Evolutionary conservation across 2,329 filamentous ascomycete genomes (phyloP), one percentile per base, ranked within the genome.

Genomic region (Knufia petricola): DNA sequence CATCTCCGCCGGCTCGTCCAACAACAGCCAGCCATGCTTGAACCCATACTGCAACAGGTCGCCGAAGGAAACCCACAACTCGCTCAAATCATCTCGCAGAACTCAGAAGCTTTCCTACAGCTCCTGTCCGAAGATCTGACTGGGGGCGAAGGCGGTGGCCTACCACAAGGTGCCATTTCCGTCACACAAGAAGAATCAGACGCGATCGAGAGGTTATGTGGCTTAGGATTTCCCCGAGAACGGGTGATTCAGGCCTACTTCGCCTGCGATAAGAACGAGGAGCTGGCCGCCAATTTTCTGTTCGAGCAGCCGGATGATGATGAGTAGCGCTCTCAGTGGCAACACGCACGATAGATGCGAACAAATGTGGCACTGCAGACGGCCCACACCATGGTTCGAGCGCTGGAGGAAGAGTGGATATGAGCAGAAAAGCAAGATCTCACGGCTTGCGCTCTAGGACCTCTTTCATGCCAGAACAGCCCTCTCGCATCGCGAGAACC

Each of bases 251-350:
- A 98, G 70, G 92, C 92, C 21, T 98, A 96, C 71, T 98, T 98
- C 65, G 92, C 92, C 28, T 98, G 92, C 68, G 92, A 98, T 69
- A 98, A 96, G 78, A 96, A 98, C 67, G 92, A 98, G 70, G 92
- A 98, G 69, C 76, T 98, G 45, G 92, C 92, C 0, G 92, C 92
- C 55, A 98, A 98, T 70, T 96, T 95, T 69, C 75, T 98, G 52
- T 98, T 98, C 64, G 92, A 98, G 61, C 88, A 96, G 70, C 89
- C 89, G 8, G 88, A 94, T 53, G 89, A 95, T 41, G 83, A 86
- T 30, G 65, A 70, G 15, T 47, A 47, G 41, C 23, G 17, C 7
- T 40, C 10, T 4, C n/a, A n/a, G n/a, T n/a, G n/a, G n/a, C n/a
- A n/a, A n/a, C n/a, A n/a, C n/a, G n/a, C n/a, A n/a, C n/a, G n/a